Conservation (phyloP, 78 protist species). For the Capsaspora owczarzaki region DNA sequence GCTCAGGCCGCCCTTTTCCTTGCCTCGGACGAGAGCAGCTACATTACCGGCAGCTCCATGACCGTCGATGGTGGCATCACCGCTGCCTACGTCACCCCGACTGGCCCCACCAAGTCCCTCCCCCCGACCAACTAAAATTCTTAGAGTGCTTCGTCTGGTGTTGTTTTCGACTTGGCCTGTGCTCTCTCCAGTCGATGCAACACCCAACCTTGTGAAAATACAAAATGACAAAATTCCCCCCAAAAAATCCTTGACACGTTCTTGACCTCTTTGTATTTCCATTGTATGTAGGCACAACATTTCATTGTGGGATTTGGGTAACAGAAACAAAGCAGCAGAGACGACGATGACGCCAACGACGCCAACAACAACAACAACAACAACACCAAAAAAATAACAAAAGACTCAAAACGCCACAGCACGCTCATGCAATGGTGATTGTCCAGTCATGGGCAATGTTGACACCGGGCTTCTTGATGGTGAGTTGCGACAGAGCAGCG, state of each 20-base stretch:
- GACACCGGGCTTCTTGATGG: slow-evolving; percentile 30
- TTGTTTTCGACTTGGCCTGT: too few relatives aligned
- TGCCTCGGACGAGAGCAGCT: slow-evolving; percentile 64
- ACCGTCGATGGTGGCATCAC: slow-evolving; percentile 70
- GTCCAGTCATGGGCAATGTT: slow-evolving; percentile 10
- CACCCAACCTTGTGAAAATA: too few relatives aligned
- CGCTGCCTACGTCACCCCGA: slow-evolving; percentile 68
- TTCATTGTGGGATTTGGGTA: too few relatives aligned
- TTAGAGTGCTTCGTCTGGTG: too few relatives aligned
- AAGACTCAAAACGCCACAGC: background rate
- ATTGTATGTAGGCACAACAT: too few relatives aligned
- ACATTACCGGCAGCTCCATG: slow-evolving; percentile 54
- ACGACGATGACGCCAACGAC: background rate
- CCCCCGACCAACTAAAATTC: too few relatives aligned
- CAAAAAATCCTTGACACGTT: too few relatives aligned
- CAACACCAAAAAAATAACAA: background rate
- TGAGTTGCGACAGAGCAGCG: background rate
- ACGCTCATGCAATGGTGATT: too few relatives aligned
- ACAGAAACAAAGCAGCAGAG: background rate
- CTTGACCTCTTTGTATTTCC: too few relatives aligned
- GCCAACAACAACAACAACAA: background rate
- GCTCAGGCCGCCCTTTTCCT: slow-evolving; percentile 67
- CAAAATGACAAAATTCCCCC: too few relatives aligned
- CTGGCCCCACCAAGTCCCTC: slow-evolving; percentile 34
- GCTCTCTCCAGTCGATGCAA: too few relatives aligned